A percentile compares a stretch with the other conserved stretches of the same genome.
phyloP scores from a whole-genome alignment of 805 yeast species.

The Saccharomyces kudriavzevii region DNA sequence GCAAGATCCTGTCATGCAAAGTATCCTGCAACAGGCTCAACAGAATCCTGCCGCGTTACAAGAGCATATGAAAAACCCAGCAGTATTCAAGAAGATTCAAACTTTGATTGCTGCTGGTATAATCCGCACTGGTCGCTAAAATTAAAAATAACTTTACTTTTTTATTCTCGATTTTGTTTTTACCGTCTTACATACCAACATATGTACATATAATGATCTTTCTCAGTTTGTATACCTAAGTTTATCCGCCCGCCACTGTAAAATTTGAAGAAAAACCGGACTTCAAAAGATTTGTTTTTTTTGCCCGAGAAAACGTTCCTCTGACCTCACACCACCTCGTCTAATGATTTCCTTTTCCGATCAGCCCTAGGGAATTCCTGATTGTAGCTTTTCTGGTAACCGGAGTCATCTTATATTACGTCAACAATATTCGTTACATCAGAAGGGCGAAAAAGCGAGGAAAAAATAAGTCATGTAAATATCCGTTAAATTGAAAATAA shows the following conservation, averaged over 20 bases:
- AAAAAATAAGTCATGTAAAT: not conserved
- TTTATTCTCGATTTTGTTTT: not conserved
- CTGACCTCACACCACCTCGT: too few species aligned
- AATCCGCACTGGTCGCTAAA: conserved; percentile 67
- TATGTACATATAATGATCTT: not conserved
- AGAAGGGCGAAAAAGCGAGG: not conserved
- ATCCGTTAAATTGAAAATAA: not conserved
- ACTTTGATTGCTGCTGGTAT: conserved; percentile 93
- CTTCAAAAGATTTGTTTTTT: too few species aligned
- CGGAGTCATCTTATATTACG: not conserved
- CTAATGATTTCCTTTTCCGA: too few species aligned
- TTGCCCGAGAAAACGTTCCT: too few species aligned
- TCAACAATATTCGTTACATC: not conserved
- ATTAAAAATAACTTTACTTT: not conserved
- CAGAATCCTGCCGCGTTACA: conserved; percentile 93
- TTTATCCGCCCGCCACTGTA: not conserved
- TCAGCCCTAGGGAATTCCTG: not conserved
- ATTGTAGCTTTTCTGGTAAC: not conserved
- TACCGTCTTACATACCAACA: not conserved
- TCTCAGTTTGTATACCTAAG: not conserved
- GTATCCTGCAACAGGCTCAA: conserved; percentile 87
- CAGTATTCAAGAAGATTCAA: conserved; percentile 77
- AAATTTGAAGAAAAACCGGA: not conserved
- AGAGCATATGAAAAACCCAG: conserved; percentile 97
- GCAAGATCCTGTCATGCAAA: conserved; percentile 94